A percentile compares a stretch with the other conserved stretches of the same genome.
Evolutionary conservation across 2,329 filamentous ascomycete species (phyloP).

Genomic region (Exophiala spinifera): DNA sequence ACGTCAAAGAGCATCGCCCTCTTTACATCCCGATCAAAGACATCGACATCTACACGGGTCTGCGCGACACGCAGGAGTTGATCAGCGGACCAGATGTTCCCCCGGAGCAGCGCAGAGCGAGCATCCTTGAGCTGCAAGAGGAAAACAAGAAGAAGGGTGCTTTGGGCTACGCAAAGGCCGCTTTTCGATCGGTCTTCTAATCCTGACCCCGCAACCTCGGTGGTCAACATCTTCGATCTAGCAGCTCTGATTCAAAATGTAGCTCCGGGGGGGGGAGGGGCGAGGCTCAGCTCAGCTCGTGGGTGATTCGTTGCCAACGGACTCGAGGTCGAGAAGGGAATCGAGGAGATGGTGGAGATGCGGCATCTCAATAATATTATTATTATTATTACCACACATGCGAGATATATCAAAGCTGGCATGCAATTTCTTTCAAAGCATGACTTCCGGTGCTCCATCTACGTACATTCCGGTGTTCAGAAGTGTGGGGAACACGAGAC

Average conservation of each 20-base stretch:
- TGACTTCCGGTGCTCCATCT: too few species aligned
- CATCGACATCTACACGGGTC: constrained; percentile 38
- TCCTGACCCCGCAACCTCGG: neutral
- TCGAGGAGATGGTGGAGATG: neutral
- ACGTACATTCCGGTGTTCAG: too few species aligned
- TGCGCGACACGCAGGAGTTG: constrained; percentile 30
- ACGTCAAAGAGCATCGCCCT: constrained; percentile 30
- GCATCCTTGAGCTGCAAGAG: constrained; percentile 33
- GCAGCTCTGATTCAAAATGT: neutral
- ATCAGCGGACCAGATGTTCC: constrained; percentile 32
- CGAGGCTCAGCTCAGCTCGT: neutral
- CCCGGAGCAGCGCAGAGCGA: constrained; percentile 31
- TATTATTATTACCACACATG: too few species aligned
- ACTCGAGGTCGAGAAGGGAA: neutral
- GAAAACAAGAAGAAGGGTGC: constrained; percentile 32
- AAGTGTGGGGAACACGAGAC: too few species aligned
- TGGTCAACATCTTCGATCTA: neutral
- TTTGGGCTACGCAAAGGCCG: constrained; percentile 18
- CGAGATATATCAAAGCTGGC: too few species aligned
- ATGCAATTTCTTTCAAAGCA: too few species aligned
- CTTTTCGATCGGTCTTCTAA: constrained; percentile 23
- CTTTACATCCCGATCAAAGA: constrained; percentile 33
- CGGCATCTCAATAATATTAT: neutral
- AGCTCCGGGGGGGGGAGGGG: too few species aligned
- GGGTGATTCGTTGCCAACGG: neutral